Conservation (phyloP, 148 eudicot genomes). For the Chenopodium suecicum region DNA sequence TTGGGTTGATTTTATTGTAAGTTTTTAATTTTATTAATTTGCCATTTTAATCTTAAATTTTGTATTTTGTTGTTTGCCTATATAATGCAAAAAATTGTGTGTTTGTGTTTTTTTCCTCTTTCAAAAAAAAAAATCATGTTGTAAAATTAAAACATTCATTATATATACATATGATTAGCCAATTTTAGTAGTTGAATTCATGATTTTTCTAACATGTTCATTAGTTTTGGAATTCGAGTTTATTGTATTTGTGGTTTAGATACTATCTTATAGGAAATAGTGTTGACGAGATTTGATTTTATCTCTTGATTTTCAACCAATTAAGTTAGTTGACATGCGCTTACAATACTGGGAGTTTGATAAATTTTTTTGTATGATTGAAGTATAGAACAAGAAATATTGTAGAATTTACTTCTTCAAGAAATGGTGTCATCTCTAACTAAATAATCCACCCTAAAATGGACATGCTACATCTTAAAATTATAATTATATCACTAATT, state of each 20-base stretch:
- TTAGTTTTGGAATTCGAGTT: background rate
- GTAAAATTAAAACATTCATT: background rate
- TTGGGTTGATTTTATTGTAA: background rate
- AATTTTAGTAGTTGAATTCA: background rate
- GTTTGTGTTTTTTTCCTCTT: background rate
- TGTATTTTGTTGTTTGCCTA: background rate
- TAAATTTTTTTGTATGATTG: too few relatives aligned
- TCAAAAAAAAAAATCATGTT: background rate
- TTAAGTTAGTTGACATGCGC: too few relatives aligned
- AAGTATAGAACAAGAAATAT: background rate
- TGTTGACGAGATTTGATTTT: too few relatives aligned
- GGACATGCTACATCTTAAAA: background rate
- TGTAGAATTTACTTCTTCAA: background rate
- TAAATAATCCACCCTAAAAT: background rate
- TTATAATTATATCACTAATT: background rate
- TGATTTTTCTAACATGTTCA: background rate
- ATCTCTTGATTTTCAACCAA: too few relatives aligned
- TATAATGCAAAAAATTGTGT: background rate
- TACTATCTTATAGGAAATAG: too few relatives aligned
- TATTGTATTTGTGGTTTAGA: background rate
- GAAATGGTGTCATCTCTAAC: background rate
- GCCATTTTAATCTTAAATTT: background rate
- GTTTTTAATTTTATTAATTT: background rate
- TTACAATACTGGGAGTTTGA: too few relatives aligned
- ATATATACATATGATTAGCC: constrained; percentile 1